A percentile compares a stretch with the other conserved stretches of the same genome.
phyloP scores from a whole-genome alignment of 2,329 filamentous ascomycete genomes.

The Talaromyces atroroseus region DNA sequence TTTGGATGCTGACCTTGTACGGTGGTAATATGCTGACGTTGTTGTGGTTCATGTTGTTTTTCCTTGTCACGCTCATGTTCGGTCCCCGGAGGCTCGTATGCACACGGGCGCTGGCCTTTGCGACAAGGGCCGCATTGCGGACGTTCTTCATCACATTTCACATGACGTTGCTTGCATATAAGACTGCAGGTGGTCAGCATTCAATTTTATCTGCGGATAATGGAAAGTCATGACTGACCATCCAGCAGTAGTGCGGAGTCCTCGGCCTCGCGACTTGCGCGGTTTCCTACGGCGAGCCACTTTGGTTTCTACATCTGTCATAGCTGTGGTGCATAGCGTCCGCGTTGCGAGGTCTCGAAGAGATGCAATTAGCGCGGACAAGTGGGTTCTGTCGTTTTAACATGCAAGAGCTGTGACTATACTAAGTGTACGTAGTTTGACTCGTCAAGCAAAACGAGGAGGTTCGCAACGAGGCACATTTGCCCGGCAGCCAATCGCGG shows the following conservation, averaged over 20 bases:
- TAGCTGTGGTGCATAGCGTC: background rate
- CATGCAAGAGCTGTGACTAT: no score
- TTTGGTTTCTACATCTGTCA: background rate
- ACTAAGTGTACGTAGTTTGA: no score
- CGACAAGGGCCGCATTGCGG: constrained; percentile 25
- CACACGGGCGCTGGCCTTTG: constrained; percentile 23
- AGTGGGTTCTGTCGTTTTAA: no score
- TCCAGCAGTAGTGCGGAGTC: constrained; percentile 5
- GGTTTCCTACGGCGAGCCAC: background rate
- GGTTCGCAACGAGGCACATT: background rate
- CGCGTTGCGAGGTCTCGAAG: background rate
- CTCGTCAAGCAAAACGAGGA: no score
- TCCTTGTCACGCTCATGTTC: background rate
- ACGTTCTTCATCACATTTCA: constrained; percentile 27
- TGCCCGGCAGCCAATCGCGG: no score
- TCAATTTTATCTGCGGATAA: background rate
- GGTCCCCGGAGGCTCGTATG: constrained; percentile 15
- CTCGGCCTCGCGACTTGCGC: constrained; percentile 2
- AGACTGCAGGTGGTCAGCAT: constrained; percentile 15
- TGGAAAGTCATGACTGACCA: background rate
- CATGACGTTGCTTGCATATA: constrained; percentile 25
- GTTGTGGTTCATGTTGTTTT: background rate
- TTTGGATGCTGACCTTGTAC: background rate
- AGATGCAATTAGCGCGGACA: no score
- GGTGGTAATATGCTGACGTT: background rate